A percentile compares a stretch with the other conserved stretches of the same genome.
phyloP scores from a whole-genome alignment of 2,329 filamentous ascomycete genomes.

The Orbilia brochopaga region DNA sequence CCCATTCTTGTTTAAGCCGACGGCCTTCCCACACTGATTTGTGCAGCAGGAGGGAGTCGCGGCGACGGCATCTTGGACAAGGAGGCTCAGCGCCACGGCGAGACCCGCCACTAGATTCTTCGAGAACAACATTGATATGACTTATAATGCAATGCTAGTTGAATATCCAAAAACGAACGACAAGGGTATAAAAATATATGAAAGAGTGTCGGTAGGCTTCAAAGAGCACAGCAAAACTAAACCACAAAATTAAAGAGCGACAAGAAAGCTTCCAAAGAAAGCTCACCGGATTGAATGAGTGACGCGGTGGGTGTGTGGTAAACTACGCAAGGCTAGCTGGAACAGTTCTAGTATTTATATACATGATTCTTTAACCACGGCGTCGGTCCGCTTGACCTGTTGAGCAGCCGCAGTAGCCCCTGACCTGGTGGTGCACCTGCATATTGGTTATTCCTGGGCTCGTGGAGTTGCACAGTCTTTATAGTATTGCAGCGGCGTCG shows the following conservation, averaged over 20 bases:
- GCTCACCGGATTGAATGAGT: not conserved
- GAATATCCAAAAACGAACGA: not conserved
- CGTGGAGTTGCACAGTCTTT: too few species aligned
- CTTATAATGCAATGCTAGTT: not conserved
- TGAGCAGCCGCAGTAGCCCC: too few species aligned
- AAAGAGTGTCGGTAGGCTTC: not conserved
- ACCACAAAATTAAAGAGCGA: constrained; percentile 15
- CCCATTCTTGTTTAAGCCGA: constrained; percentile 23
- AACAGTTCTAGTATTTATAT: too few species aligned
- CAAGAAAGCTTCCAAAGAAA: not conserved
- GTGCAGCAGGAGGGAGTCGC: constrained; percentile 18
- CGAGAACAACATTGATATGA: constrained; percentile 24
- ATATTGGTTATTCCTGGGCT: too few species aligned
- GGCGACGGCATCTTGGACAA: constrained; percentile 27
- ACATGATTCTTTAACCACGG: too few species aligned
- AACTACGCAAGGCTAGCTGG: too few species aligned
- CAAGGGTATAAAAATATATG: constrained; percentile 11
- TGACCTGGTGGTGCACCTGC: too few species aligned
- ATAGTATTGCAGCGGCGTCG: too few species aligned
- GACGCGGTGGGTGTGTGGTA: too few species aligned
- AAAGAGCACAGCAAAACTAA: not conserved
- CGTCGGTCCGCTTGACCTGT: too few species aligned
- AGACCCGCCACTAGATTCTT: constrained; percentile 37
- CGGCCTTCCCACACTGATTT: constrained; percentile 35
- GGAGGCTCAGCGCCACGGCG: constrained; percentile 13